phyloP scores from a whole-genome alignment of 208 protist species.

The Novymonas esmeraldas region DNA sequence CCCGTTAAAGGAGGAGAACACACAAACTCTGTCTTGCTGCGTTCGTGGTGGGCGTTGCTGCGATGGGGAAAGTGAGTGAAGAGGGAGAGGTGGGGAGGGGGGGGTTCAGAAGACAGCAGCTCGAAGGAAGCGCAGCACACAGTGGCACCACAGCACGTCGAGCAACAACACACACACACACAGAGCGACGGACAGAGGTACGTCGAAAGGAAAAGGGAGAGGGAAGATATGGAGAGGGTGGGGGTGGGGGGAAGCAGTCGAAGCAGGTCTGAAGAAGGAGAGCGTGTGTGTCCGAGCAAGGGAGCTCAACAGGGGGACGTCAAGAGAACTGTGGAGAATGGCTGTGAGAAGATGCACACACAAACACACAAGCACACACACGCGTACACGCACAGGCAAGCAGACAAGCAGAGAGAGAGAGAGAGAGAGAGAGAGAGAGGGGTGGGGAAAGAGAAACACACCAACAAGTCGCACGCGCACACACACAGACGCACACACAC shows the following conservation, averaged over 20 bases:
- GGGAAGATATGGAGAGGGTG: not conserved
- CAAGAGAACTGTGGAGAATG: not conserved
- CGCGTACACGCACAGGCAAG: not conserved
- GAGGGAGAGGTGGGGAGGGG: no score
- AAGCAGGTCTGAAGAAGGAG: not conserved
- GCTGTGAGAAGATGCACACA: not conserved
- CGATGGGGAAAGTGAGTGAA: no score
- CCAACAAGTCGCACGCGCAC: not conserved
- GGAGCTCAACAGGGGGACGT: not conserved
- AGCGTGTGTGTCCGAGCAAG: not conserved
- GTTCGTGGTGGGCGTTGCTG: no score
- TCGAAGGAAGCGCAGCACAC: no score
- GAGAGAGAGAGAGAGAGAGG: not conserved
- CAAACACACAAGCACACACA: not conserved
- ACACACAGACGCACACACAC: not conserved
- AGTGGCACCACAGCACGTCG: no score
- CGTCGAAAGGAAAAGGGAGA: constrained; percentile 17
- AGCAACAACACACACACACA: no score
- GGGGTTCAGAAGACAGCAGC: no score
- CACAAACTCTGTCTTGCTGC: no score
- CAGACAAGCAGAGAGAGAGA: not conserved
- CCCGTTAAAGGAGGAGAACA: no score
- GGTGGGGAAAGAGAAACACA: no score
- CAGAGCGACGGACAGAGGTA: no score
- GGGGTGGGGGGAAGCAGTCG: not conserved